Evolutionary conservation across 1,284 basidiomycete species (phyloP), one percentile per base, ranked within the genome.

Genomic region (Cerioporus squamosus): DNA sequence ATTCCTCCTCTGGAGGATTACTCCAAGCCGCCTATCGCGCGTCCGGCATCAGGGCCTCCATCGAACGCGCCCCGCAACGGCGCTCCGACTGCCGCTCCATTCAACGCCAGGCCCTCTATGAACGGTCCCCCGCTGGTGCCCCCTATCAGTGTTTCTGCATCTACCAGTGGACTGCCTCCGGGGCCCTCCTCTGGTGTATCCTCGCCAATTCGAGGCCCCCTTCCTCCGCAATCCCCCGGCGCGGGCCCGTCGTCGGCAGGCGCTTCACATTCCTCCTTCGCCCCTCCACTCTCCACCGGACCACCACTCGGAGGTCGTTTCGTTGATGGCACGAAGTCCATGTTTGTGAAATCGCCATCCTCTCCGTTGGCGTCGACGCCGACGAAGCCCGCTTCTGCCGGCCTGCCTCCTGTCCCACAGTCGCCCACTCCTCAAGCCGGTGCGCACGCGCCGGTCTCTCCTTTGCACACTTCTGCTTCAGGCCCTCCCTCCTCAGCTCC

Each of bases 241-340:
- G 81, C 85, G 12, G 84, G 85, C 5, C 80, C 85, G 12, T 82
- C 75, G 4, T 67, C 69, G 9, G 60, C 68, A 20, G 53, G 55
- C 0, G 55, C 64, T 0, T 54, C 58, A 6, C 60, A 66, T 7
- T 31, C 67, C 15, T 60, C 67, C 42, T 65, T 70, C 64, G 45
- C 62, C 59, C 50, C 68, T 66, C 53, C 73, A 63, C 50, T 77
- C 63, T 53, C 51, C 55, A 66, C 77, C 49, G 76, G 69, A 20
- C 82, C 86, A 10, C 85, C 83, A 15, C 79, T 87, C 18, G 85
- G 87, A 47, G 87, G 86, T 31, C 83, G 82, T 9, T 81, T 88
- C 51, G 80, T 83, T 38, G 88, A 91, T 66, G 88, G 88, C 26
- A 86, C 89, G 3, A 85, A 85, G 70, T 91, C 90, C 2, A 90